These are phyloP conservation scores for Blastobotrys ciferrii DNA, from an alignment of 1,139 yeast species.

Conservation along the genomic window DNA sequence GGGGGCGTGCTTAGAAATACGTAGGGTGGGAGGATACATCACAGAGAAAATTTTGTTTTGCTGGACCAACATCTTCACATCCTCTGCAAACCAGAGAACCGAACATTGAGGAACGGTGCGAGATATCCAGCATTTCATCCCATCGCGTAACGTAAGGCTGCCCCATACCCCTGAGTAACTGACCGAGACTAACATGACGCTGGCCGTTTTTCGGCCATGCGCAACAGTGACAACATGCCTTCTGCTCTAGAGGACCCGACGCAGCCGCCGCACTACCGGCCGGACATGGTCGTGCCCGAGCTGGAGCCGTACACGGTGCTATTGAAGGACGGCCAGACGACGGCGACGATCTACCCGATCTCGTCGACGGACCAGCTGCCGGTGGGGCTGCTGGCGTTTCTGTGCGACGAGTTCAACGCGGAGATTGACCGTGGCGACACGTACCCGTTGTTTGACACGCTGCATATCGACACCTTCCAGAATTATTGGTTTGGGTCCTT, in stretches of 20 bases:
- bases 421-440: constrained; percentile 90
- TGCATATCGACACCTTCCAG: constrained; percentile 70
- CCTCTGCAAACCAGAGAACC: constrained; percentile 1
- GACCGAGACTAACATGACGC: not conserved
- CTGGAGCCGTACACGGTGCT: constrained; percentile 53
- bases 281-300: constrained; percentile 37
- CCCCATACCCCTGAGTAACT: not conserved
- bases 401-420: constrained; percentile 90
- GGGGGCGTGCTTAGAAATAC: constrained; percentile 1
- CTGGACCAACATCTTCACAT: constrained; percentile 10
- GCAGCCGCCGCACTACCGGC: constrained; percentile 45
- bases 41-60: not conserved
- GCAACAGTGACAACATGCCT: constrained; percentile 27
- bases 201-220: not conserved
- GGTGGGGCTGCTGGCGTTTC: constrained; percentile 68
- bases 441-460: constrained; percentile 75
- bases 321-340: constrained; percentile 82
- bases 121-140: not conserved
- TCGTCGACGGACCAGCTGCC: constrained; percentile 64
- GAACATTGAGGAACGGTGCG: constrained; percentile 4
- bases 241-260: constrained; percentile 45
- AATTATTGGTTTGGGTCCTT: constrained; percentile 85
- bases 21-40: not conserved
- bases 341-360: constrained; percentile 89
- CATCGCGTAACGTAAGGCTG: not conserved